These are phyloP conservation scores for Pichia heedii DNA, from an alignment of 805 yeast species.

Conservation along the genomic window DNA sequence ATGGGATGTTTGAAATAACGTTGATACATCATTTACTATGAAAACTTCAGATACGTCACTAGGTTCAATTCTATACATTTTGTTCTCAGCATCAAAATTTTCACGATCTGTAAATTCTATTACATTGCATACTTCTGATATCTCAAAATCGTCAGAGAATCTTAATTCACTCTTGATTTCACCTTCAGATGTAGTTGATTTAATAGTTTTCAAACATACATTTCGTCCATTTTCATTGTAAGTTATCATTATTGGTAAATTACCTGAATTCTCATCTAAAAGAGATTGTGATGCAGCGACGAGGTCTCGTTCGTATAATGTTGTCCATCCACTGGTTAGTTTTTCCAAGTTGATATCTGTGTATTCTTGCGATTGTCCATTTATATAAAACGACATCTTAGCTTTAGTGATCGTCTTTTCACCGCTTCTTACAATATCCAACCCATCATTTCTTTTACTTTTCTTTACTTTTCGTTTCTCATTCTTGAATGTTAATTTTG, in stretches of 20 bases:
- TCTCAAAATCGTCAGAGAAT: slow-evolving; percentile 1
- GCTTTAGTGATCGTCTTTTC: neutral
- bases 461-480: slow-evolving; percentile 18
- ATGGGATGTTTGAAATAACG: slow-evolving; percentile 1
- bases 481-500: slow-evolving; percentile 27
- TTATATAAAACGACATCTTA: slow-evolving; percentile 15
- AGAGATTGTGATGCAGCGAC: neutral
- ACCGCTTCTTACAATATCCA: neutral
- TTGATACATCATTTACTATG: slow-evolving; percentile 14
- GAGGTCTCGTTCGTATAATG: slow-evolving; percentile 9
- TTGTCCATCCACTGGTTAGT: slow-evolving; percentile 25
- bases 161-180: neutral
- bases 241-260: slow-evolving; percentile 2
- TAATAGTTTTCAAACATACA: slow-evolving; percentile 1
- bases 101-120: neutral
- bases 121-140: neutral
- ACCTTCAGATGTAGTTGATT: neutral
- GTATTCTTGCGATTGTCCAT: slow-evolving; percentile 15
- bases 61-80: slow-evolving; percentile 19
- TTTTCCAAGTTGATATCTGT: slow-evolving; percentile 12
- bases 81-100: neutral
- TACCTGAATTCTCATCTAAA: neutral
- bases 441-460: neutral
- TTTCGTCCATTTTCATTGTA: neutral
- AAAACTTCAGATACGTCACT: slow-evolving; percentile 21